phyloP scores from a whole-genome alignment of 345 rosid genomes.

The Salix suchowensis region DNA sequence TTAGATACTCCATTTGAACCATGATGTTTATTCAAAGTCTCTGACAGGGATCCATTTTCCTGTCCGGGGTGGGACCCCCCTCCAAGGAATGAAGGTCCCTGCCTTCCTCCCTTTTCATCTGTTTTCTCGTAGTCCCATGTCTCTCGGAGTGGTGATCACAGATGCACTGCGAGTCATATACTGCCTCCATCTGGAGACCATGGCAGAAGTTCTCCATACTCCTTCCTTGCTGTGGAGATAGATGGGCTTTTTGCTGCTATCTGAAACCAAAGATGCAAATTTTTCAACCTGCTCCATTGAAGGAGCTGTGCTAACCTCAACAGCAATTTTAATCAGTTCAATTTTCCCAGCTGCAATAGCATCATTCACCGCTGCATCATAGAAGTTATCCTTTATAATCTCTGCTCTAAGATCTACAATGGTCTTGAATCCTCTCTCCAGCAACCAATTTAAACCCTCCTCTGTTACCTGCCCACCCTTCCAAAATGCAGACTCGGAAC shows the following conservation, averaged over 20 bases:
- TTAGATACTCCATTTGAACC: conserved; percentile 32
- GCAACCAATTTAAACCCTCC: conserved; percentile 80
- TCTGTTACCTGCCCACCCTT: conserved; percentile 88
- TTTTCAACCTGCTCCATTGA: conserved; percentile 84
- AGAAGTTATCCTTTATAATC: conserved; percentile 69
- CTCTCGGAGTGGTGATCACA: conserved; percentile 19
- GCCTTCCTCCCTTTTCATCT: conserved; percentile 19
- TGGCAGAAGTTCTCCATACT: conserved; percentile 76
- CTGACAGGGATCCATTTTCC: conserved; percentile 22
- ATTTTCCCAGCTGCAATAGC: conserved; percentile 58
- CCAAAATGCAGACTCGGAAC: conserved; percentile 78
- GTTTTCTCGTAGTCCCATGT: conserved; percentile 12
- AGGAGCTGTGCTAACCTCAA: conserved; percentile 80
- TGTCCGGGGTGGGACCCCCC: conserved; percentile 33
- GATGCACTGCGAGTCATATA: conserved; percentile 54
- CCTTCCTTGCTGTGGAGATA: conserved; percentile 96
- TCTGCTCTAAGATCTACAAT: conserved; percentile 87
- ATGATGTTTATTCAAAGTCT: conserved; percentile 26
- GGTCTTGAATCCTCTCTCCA: conserved; percentile 71
- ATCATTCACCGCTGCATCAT: conserved; percentile 57
- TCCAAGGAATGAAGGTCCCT: conserved; percentile 18
- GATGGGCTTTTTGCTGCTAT: conserved; percentile 67
- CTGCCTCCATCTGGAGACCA: conserved; percentile 97
- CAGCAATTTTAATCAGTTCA: conserved; percentile 64
- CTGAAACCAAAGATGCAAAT: conserved; percentile 77